Evolutionary conservation across 345 rosid genomes (phyloP), one percentile per base, ranked within the genome.

Genomic region (Durio zibethinus): DNA sequence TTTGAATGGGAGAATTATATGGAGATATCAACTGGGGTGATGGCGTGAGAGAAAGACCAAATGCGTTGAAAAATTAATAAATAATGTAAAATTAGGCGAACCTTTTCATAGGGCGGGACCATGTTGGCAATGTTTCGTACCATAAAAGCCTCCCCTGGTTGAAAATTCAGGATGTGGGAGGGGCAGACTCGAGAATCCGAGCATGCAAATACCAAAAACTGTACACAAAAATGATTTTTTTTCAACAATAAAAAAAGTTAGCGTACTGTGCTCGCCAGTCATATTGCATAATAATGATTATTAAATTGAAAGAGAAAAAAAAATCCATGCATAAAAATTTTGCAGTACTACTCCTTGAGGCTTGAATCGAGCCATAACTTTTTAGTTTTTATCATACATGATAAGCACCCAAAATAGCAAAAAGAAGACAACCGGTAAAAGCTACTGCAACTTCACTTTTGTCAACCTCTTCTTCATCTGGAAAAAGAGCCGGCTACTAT

Each of bases 141-240:
- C 84, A 94, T 57, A 71, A 96, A 96, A 20, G 99, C 99, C 83
- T 96, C 99, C 42, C 99, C 99, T 20, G 89, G 99, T 84, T 96
- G 94, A 73, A 96, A 96, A 81, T 94, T 81, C 61, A 96, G 90
- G 83, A 92, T 72, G 33, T 96, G 97, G 12, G 98, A 94, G 1
- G 99, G 99, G 82, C 97, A 91, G 31, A 96, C 98, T 62, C 99
- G 84, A 14, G 98, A 96, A 83, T 96, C 99, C 59, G 99, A 92
- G 92, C 98, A 96, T 21, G 99, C 99, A 77, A 96, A 93, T 48
- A 96, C 97, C 89, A 96, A 0, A 87, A 90, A 96, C 99, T 93
- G 91, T 88, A 82, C 14, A 54, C 12, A 74, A 42, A 76, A 40
- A 60, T 9, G 10, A 1, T 2, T 54, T 43, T 14, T 25, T 68